Percentiles rank a stretch among this genome's conserved stretches.
phyloP scores from a whole-genome alignment of 768 basidiomycete genomes.

The Kwoniella sp. region DNA sequence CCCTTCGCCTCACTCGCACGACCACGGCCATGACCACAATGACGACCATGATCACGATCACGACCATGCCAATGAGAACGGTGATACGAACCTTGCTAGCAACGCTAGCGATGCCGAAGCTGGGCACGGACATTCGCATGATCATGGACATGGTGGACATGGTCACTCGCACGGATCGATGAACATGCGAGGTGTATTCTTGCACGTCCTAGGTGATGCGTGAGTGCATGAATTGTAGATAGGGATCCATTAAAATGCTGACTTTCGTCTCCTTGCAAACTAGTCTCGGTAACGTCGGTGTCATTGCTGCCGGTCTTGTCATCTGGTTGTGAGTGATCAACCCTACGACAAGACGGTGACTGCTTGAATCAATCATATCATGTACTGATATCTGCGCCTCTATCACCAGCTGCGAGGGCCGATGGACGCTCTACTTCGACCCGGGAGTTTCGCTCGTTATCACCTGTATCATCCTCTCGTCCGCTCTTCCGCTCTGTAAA shows the following conservation, averaged over 20 bases:
- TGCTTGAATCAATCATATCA: too few relatives aligned
- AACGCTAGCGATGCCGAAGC: conserved; percentile 39
- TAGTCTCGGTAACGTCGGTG: conserved; percentile 88
- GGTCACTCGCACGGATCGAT: conserved; percentile 67
- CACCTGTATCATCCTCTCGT: conserved; percentile 93
- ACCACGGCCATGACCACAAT: conserved; percentile 29
- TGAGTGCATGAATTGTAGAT: conserved; percentile 32
- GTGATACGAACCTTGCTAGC: conserved; percentile 18
- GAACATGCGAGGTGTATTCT: conserved; percentile 96
- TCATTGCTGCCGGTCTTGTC: conserved; percentile 89
- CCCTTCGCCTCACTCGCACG: conserved; percentile 1
- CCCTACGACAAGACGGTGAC: neutral
- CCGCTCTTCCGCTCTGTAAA: conserved; percentile 79
- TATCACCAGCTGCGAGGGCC: conserved; percentile 64
- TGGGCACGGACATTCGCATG: conserved; percentile 40
- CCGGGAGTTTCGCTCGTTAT: conserved; percentile 91
- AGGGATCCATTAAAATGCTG: neutral
- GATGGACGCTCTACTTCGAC: conserved; percentile 87
- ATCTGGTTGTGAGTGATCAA: conserved; percentile 70
- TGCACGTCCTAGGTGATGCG: conserved; percentile 96
- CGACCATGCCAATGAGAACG: conserved; percentile 23
- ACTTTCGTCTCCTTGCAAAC: neutral
- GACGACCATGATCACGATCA: conserved; percentile 27
- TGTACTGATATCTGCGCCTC: neutral
- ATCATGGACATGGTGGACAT: conserved; percentile 38